Evolutionary conservation across 495 filamentous ascomycete species (phyloP), one percentile per base, ranked within the genome.

Genomic region (Astrothelium subdiscretum): DNA sequence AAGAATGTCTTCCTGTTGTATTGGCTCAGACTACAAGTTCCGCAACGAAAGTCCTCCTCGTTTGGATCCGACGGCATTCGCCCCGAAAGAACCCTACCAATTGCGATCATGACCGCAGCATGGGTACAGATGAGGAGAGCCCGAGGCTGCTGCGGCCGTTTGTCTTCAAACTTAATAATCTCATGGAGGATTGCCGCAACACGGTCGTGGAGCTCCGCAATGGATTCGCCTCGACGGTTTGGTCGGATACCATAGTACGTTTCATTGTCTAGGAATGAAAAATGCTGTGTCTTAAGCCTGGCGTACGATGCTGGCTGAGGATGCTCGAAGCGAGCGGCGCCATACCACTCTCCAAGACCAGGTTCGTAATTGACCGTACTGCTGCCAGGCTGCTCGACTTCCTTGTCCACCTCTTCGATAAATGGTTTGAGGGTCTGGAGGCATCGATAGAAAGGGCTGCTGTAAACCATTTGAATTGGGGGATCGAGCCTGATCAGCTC

Each of bases 281-380:
- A 96, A 63, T 89, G 79, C 48, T 29, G 5, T 11, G 67, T 68
- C 29, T 78, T 74, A 43, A 98, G 80, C 22, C 77, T 73, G 29
- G 75, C 63, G 11, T 82, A 74, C 11, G 79, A 64, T 18, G 90
- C 88, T 0, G 92, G 90, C 0, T 82, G 79, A 0, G 94, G 94
- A 70, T 98, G 94, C 59, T 88, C 76, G 75, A 96, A 97, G 66
- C 77, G 74, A 10, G 88, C 87, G 2, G 74, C 68, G 32, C 94
- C 94, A 73, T 89, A 97, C 89, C 91, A 98, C 81, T 98, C 94
- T 57, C 88, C 89, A 52, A 95, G 60, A 10, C 90, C 90, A 66
- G 83, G 85, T 70, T 96, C 90, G 54, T 85, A 80, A 32, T 83
- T 80, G 32, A 92, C 83, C 57, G 77, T 73, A 4, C 79, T 71